These are phyloP conservation scores for Coleophoma eucalyptorum DNA, from an alignment of 2,329 filamentous ascomycete species.

Conservation along the genomic window DNA sequence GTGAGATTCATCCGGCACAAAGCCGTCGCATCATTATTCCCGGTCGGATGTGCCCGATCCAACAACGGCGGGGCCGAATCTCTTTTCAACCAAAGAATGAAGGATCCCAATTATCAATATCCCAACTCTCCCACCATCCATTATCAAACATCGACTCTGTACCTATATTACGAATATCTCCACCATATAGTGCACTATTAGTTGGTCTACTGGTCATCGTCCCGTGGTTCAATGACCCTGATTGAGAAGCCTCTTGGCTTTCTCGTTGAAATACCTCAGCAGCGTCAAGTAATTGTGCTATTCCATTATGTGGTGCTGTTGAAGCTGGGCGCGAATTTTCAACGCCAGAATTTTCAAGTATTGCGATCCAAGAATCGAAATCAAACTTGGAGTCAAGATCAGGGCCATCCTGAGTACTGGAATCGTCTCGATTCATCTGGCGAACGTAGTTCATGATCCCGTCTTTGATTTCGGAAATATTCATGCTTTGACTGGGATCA, in stretches of 20 bases:
- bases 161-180: not conserved
- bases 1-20: too few relatives aligned
- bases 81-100: not conserved
- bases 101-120: not conserved
- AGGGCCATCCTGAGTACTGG: not conserved
- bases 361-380: not conserved
- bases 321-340: not conserved
- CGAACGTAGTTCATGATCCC: constrained; percentile 2
- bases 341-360: constrained; percentile 5
- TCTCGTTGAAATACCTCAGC: not conserved
- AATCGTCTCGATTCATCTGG: not conserved
- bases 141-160: not conserved
- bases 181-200: not conserved
- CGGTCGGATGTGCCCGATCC: too few relatives aligned
- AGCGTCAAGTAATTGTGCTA: not conserved
- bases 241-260: not conserved
- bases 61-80: too few relatives aligned
- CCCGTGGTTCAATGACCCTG: not conserved
- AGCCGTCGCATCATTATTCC: too few relatives aligned
- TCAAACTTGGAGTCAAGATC: not conserved
- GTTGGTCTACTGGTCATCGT: not conserved
- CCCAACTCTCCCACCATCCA: not conserved
- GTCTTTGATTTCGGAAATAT: not conserved
- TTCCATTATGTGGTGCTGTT: not conserved
- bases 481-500: not conserved